These are phyloP conservation scores for Cutaneotrichosporon dermatis DNA, from an alignment of 1,284 basidiomycete genomes.

Conservation along the genomic window DNA sequence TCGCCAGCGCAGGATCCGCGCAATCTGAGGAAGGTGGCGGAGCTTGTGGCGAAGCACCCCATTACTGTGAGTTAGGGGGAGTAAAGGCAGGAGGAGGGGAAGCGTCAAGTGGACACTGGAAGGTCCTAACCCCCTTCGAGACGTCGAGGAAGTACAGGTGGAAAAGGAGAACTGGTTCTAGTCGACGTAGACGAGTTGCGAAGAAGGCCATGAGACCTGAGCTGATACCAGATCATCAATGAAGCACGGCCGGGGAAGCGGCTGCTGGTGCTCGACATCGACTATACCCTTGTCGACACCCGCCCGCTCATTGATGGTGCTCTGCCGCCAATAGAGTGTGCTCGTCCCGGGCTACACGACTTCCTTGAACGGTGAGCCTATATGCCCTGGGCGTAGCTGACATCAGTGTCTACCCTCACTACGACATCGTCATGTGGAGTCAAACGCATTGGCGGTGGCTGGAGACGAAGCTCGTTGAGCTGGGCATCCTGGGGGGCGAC, in stretches of 20 bases:
- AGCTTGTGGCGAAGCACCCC: slow-evolving; percentile 63
- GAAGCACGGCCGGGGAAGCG: slow-evolving; percentile 70
- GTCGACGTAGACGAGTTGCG: too few relatives aligned
- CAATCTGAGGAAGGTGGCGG: slow-evolving; percentile 70
- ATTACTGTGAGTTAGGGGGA: slow-evolving; percentile 35
- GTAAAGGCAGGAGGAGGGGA: too few relatives aligned
- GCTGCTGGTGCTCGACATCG: slow-evolving; percentile 78
- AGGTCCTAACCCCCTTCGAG: too few relatives aligned
- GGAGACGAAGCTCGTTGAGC: slow-evolving; percentile 81
- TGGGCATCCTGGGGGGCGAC: slow-evolving; percentile 72
- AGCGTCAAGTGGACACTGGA: too few relatives aligned
- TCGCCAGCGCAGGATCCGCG: slow-evolving; percentile 66
- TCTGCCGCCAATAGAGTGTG: slow-evolving; percentile 71
- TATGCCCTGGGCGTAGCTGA: not conserved
- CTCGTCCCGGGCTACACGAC: slow-evolving; percentile 74
- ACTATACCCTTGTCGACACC: slow-evolving; percentile 82
- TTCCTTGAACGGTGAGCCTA: slow-evolving; percentile 55
- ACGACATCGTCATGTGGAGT: slow-evolving; percentile 81
- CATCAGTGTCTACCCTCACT: slow-evolving; percentile 63
- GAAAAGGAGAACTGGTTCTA: too few relatives aligned
- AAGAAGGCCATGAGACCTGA: too few relatives aligned
- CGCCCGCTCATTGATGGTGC: slow-evolving; percentile 72
- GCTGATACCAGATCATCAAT: slow-evolving; percentile 59
- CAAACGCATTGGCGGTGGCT: slow-evolving; percentile 85
- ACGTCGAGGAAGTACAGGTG: too few relatives aligned